phyloP scores from a whole-genome alignment of 768 basidiomycete species.

The Lentinula aciculospora region DNA sequence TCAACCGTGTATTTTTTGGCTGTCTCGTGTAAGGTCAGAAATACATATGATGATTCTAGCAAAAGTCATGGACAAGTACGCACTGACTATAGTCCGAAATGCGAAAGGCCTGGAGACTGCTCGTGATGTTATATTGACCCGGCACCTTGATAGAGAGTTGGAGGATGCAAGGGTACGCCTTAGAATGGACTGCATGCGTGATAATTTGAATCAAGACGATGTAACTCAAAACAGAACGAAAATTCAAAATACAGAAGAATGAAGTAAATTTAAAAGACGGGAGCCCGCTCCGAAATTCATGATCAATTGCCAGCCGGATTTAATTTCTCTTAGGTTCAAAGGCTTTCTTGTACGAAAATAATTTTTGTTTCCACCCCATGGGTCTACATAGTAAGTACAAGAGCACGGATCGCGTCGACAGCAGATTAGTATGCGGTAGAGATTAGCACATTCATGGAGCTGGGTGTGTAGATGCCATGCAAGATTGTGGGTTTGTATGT shows the following conservation, averaged over 20 bases:
- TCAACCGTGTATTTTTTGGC: conserved; percentile 80
- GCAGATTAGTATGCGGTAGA: background rate
- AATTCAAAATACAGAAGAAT: too few relatives aligned
- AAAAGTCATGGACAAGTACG: conserved; percentile 21
- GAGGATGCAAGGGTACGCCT: conserved; percentile 13
- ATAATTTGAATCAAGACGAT: background rate
- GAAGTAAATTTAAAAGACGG: background rate
- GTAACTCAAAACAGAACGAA: background rate
- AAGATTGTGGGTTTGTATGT: conserved; percentile 2
- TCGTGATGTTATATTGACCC: conserved; percentile 1
- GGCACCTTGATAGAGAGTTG: conserved; percentile 4
- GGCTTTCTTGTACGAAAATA: background rate
- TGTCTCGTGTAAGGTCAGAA: conserved; percentile 19
- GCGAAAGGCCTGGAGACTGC: conserved; percentile 15
- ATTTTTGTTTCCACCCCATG: background rate
- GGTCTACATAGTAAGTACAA: background rate
- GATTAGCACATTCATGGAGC: conserved; percentile 7
- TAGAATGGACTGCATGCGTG: conserved; percentile 34
- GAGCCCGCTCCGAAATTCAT: background rate
- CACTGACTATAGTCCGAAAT: conserved; percentile 55
- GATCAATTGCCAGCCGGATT: background rate
- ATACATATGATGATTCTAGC: background rate
- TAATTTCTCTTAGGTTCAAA: background rate
- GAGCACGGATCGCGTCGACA: background rate
- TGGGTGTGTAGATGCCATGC: conserved; percentile 3